Percentiles rank a stretch among this genome's conserved stretches.
These are phyloP conservation scores for Coccomyxa subellipsoidea DNA, from an alignment of 163 green algal species.

Conservation along the genomic window DNA sequence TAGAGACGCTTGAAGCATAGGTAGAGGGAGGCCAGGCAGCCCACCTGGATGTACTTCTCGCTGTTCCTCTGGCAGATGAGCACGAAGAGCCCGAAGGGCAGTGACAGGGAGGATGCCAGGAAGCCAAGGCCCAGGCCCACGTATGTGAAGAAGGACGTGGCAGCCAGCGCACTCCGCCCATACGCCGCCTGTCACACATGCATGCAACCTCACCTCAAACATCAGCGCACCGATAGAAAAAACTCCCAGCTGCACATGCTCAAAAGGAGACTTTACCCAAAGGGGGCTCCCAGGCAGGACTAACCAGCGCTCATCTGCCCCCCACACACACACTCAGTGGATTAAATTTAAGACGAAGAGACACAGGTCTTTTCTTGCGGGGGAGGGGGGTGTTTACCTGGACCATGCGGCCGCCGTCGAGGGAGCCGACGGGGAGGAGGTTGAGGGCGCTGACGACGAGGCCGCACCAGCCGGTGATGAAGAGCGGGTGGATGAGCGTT, in stretches of 20 bases:
- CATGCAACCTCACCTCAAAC: not conserved
- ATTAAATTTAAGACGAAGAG: no score
- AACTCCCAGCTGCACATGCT: not conserved
- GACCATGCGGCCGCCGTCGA: conserved; percentile 84
- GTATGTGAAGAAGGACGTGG: conserved; percentile 86
- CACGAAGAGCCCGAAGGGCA: conserved; percentile 89
- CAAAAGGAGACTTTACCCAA: no score
- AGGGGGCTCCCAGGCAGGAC: no score
- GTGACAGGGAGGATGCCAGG: conserved; percentile 69
- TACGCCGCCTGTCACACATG: conserved; percentile 81
- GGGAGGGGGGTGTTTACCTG: conserved; percentile 24
- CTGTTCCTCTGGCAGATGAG: conserved; percentile 79
- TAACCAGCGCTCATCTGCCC: no score
- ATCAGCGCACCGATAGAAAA: not conserved
- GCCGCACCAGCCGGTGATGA: conserved; percentile 86
- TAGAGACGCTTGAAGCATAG: not conserved
- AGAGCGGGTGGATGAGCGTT: conserved; percentile 59
- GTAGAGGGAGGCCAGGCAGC: conserved; percentile 7
- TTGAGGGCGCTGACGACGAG: conserved; percentile 87
- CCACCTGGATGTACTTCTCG: conserved; percentile 68
- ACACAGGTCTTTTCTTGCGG: no score
- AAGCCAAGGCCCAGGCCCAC: conserved; percentile 84
- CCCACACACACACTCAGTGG: no score
- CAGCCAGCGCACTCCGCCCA: conserved; percentile 53
- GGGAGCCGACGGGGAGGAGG: conserved; percentile 77